A percentile compares a stretch with the other conserved stretches of the same genome.
These are phyloP conservation scores for Beauveria asiatica DNA, from an alignment of 2,329 filamentous ascomycete genomes.

Conservation along the genomic window DNA sequence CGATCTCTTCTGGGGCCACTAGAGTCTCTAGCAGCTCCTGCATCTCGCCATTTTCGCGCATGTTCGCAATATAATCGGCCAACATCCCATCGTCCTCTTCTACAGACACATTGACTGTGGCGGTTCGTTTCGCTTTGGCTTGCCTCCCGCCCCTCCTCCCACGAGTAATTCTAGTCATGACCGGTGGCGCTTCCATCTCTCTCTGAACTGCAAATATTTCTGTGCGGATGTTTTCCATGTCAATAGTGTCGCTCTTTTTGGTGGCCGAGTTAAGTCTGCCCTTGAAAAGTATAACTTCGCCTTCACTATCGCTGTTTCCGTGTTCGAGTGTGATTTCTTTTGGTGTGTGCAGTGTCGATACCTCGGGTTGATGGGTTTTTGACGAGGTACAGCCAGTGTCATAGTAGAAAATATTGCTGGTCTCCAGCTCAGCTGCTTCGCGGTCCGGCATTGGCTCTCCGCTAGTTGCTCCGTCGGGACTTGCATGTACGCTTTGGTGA, in stretches of 20 bases:
- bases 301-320: constrained; percentile 45
- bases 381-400: constrained; percentile 18
- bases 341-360: not conserved
- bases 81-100: constrained; percentile 48
- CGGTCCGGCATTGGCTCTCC: no score
- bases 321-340: not conserved
- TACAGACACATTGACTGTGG: not conserved
- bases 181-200: not conserved
- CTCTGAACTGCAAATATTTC: constrained; percentile 25
- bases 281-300: constrained; percentile 64
- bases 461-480: constrained; percentile 12
- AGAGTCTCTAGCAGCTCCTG: constrained; percentile 41
- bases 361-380: not conserved
- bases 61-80: constrained; percentile 64
- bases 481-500: constrained; percentile 16
- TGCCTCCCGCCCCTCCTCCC: constrained; percentile 14
- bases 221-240: constrained; percentile 22
- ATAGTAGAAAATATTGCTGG: constrained; percentile 27
- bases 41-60: constrained; percentile 42
- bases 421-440: not conserved
- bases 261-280: constrained; percentile 25
- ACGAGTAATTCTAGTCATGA: constrained; percentile 12
- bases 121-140: constrained; percentile 12
- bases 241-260: constrained; percentile 11
- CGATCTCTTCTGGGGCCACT: not conserved